Conservation (phyloP, 805 yeast species). For the Sungouiella thailandica region DNA sequence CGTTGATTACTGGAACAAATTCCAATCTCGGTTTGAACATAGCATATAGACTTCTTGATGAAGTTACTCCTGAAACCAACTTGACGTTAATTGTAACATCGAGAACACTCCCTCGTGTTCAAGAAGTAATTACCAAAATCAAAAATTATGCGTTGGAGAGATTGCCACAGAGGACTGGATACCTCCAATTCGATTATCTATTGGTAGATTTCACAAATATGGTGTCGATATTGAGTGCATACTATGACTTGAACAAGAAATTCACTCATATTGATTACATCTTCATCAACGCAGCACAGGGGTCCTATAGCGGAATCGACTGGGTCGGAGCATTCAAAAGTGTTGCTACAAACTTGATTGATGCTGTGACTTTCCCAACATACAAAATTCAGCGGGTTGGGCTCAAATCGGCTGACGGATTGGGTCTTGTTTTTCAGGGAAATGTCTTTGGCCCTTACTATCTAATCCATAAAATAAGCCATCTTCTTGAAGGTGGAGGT, state of each 20-base stretch:
- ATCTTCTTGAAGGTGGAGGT: constrained; percentile 57
- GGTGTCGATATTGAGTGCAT: constrained; percentile 77
- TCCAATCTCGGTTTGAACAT: constrained; percentile 79
- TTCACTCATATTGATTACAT: constrained; percentile 70
- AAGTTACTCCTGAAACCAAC: constrained; percentile 46
- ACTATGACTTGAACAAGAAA: constrained; percentile 60
- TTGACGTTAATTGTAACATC: constrained; percentile 85
- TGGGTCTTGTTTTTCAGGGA: constrained; percentile 89
- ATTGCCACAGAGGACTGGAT: constrained; percentile 40
- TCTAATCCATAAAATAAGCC: constrained; percentile 60
- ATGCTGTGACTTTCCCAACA: constrained; percentile 83
- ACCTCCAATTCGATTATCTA: constrained; percentile 80
- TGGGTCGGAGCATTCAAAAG: constrained; percentile 77
- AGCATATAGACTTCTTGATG: constrained; percentile 71
- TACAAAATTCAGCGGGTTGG: constrained; percentile 83
- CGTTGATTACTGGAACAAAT: constrained; percentile 39
- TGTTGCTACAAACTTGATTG: constrained; percentile 59
- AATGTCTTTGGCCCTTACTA: constrained; percentile 97
- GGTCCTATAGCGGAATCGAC: constrained; percentile 80
- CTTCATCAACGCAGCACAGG: constrained; percentile 86
- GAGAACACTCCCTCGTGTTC: constrained; percentile 79
- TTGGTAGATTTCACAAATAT: constrained; percentile 86
- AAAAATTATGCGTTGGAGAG: constrained; percentile 33
- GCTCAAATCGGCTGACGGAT: constrained; percentile 64
- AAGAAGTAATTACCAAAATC: constrained; percentile 54